These are phyloP conservation scores for Globisporangium iwayamae DNA, from an alignment of 352 stramenopile genomes.

Conservation along the genomic window DNA sequence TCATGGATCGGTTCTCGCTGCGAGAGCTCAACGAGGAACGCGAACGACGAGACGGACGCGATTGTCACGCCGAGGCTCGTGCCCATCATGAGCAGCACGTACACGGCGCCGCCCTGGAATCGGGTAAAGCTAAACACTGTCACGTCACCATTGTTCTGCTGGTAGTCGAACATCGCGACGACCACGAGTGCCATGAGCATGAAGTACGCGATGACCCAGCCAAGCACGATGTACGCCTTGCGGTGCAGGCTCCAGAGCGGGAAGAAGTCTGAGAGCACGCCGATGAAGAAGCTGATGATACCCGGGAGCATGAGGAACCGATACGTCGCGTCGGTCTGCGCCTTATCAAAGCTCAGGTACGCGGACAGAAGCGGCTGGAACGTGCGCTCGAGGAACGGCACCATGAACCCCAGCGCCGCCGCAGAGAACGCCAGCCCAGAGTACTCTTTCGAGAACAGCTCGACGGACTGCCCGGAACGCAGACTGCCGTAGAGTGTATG, in stretches of 20 bases:
- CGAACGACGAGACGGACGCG: slow-evolving; percentile 51
- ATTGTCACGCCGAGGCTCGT: slow-evolving; percentile 60
- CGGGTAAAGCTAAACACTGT: slow-evolving; percentile 34
- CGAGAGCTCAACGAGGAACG: slow-evolving; percentile 74
- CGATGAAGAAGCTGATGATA: slow-evolving; percentile 71
- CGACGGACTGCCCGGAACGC: slow-evolving; percentile 40
- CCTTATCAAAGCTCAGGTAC: slow-evolving; percentile 45
- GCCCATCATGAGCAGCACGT: slow-evolving; percentile 69
- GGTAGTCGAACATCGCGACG: slow-evolving; percentile 55
- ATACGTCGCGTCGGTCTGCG: slow-evolving; percentile 46
- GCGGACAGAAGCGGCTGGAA: slow-evolving; percentile 63
- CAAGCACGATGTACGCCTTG: slow-evolving; percentile 76
- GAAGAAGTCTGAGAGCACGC: slow-evolving; percentile 75
- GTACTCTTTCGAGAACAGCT: slow-evolving; percentile 61
- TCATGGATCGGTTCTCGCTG: slow-evolving; percentile 75
- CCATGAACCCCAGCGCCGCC: slow-evolving; percentile 54
- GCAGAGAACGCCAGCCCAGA: slow-evolving; percentile 60
- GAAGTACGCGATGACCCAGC: slow-evolving; percentile 68
- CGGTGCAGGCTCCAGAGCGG: slow-evolving; percentile 70
- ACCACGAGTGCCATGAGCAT: slow-evolving; percentile 65
- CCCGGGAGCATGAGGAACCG: slow-evolving; percentile 56
- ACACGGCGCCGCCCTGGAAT: slow-evolving; percentile 60
- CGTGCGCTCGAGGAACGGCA: slow-evolving; percentile 52
- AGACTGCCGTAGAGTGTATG: slow-evolving; percentile 73
- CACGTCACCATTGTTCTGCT: slow-evolving; percentile 17